Conservation (phyloP, 2,329 filamentous ascomycete genomes). For the Stachybotrys echinatus region DNA sequence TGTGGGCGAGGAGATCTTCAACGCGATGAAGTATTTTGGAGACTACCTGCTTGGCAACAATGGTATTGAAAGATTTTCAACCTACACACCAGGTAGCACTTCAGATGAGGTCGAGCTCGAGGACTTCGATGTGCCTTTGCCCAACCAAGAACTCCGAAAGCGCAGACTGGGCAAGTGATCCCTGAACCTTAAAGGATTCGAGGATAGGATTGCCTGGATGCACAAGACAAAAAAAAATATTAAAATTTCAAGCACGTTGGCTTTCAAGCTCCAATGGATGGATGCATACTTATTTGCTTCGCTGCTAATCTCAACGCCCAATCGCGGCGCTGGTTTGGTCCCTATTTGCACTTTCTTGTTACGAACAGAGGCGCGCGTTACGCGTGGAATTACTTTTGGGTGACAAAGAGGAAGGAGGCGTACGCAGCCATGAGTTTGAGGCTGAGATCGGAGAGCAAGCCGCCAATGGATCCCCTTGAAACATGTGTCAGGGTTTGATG, state of each 20-base stretch:
- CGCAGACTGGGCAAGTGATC: not conserved
- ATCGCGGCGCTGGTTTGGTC: not conserved
- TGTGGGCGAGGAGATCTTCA: slow-evolving; percentile 81
- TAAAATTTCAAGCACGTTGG: too few species aligned
- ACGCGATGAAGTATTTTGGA: slow-evolving; percentile 78
- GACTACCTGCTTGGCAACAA: slow-evolving; percentile 71
- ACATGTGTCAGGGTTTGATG: slow-evolving; percentile 19
- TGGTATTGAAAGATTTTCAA: slow-evolving; percentile 47
- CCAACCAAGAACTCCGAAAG: slow-evolving; percentile 8
- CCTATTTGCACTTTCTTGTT: not conserved
- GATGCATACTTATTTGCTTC: too few species aligned
- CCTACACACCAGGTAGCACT: slow-evolving; percentile 6
- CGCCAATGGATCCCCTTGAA: slow-evolving; percentile 25
- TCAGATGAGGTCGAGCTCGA: slow-evolving; percentile 14
- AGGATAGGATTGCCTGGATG: too few species aligned
- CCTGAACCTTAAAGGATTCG: too few species aligned
- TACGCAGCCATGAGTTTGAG: slow-evolving; percentile 30
- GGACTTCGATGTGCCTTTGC: not conserved
- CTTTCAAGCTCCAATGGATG: too few species aligned
- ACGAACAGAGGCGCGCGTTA: not conserved
- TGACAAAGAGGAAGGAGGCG: not conserved
- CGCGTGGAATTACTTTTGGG: not conserved
- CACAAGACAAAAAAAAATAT: too few species aligned
- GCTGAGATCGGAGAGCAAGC: slow-evolving; percentile 23
- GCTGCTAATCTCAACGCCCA: not conserved